Evolutionary conservation across 1,284 basidiomycete genomes (phyloP).

Genomic region (Trametes sp.): DNA sequence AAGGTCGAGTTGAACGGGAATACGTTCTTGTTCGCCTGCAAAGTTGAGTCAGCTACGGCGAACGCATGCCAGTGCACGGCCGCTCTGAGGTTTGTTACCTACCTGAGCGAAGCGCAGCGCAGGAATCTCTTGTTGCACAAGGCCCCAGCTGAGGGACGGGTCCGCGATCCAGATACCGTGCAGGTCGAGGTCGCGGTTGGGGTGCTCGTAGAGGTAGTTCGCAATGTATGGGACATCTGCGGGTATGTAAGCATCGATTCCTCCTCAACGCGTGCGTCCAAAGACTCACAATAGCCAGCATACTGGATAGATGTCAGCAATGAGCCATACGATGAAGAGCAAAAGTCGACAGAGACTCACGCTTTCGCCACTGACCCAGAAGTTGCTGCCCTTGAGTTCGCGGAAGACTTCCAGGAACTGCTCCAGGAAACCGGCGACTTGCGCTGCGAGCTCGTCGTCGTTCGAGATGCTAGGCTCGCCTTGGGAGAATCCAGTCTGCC

Average conservation of each 20-base stretch:
- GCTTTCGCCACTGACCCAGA: constrained; percentile 48
- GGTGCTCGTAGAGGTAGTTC: constrained; percentile 50
- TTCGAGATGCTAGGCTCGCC: constrained; percentile 45
- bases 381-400: constrained; percentile 49
- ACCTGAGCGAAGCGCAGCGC: constrained; percentile 48
- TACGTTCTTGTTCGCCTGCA: constrained; percentile 57
- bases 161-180: constrained; percentile 51
- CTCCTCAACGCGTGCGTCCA: not conserved
- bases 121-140: constrained; percentile 49
- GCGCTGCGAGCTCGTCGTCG: constrained; percentile 48
- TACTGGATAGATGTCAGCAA: constrained; percentile 35
- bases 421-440: constrained; percentile 47
- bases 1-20: constrained; percentile 52
- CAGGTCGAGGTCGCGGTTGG: constrained; percentile 44
- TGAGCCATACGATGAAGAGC: not conserved
- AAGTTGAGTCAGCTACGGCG: not conserved
- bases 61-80: not conserved
- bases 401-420: constrained; percentile 49
- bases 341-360: constrained; percentile 29
- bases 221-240: constrained; percentile 51
- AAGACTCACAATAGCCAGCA: constrained; percentile 48
- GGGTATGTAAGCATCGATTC: not conserved
- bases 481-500: constrained; percentile 47
- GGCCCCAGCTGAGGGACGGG: constrained; percentile 45
- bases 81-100: not conserved